Evolutionary conservation across 2,329 filamentous ascomycete species (phyloP).

Genomic region (Diaporthe caulivora): DNA sequence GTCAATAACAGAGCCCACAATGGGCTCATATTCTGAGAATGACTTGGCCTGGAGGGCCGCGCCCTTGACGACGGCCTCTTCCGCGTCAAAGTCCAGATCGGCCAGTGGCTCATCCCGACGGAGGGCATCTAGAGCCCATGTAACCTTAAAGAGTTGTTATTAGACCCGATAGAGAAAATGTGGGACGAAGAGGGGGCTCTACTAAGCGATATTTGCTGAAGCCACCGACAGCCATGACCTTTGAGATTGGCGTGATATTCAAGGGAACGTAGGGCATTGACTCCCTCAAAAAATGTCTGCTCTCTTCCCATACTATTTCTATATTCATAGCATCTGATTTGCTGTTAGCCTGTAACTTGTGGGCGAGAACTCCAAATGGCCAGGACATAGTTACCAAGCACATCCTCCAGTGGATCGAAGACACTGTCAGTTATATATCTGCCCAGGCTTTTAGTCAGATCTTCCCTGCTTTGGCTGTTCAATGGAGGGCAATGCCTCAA

Average conservation of each 20-base stretch:
- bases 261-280: neutral
- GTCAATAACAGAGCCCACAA: too few species aligned
- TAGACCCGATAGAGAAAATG: fast-evolving
- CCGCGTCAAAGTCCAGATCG: neutral
- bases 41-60: neutral
- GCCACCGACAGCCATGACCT: neutral
- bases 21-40: neutral
- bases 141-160: neutral
- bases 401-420: neutral
- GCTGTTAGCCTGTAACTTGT: neutral
- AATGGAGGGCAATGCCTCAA: neutral
- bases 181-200: too few species aligned
- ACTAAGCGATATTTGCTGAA: slow-evolving; percentile 8
- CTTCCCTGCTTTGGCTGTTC: neutral
- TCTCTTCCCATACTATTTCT: neutral
- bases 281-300: neutral
- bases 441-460: neutral
- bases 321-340: neutral
- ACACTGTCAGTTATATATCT: neutral
- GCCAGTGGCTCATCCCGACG: neutral
- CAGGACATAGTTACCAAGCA: neutral
- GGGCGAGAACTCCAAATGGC: too few species aligned
- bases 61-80: slow-evolving; percentile 7
- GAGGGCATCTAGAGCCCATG: neutral
- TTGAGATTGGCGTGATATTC: neutral